These are phyloP conservation scores for Quercus ilex DNA, from an alignment of 306 rosid species.

Conservation along the genomic window DNA sequence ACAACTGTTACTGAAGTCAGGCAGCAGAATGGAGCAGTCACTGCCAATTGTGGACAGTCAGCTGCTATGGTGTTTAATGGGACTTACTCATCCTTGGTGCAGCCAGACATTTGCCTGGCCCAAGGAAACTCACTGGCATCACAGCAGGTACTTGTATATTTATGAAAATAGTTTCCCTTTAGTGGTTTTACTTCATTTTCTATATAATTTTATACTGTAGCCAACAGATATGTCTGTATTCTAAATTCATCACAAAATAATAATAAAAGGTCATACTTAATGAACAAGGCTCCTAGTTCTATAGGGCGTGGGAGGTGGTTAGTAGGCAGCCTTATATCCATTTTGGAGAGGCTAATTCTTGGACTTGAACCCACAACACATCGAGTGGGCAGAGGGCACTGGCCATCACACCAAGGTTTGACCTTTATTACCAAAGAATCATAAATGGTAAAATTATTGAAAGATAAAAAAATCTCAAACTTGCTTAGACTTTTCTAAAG, in stretches of 20 bases:
- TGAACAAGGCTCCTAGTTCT: no score
- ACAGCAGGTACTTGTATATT: conserved; percentile 27
- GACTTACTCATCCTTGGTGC: conserved; percentile 18
- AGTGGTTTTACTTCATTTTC: conserved; percentile 9
- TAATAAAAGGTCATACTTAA: background rate
- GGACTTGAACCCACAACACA: no score
- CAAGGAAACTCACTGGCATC: background rate
- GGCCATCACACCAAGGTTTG: no score
- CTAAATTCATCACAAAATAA: background rate
- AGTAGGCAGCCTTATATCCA: no score
- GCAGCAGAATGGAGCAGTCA: background rate
- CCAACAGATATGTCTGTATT: background rate
- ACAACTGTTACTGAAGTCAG: conserved; percentile 18
- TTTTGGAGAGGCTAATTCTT: no score
- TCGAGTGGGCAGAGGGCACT: no score
- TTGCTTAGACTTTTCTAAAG: background rate
- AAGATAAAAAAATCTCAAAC: background rate
- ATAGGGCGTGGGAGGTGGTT: no score
- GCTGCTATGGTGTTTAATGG: conserved; percentile 12
- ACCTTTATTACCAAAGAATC: no score
- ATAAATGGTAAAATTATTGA: background rate
- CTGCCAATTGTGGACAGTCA: conserved; percentile 17
- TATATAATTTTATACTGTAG: conserved; percentile 3
- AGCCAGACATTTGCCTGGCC: conserved; percentile 2
- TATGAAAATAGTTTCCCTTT: conserved; percentile 3